phyloP scores from a whole-genome alignment of 257 asterid genomes.

The Solanum chmielewskii region DNA sequence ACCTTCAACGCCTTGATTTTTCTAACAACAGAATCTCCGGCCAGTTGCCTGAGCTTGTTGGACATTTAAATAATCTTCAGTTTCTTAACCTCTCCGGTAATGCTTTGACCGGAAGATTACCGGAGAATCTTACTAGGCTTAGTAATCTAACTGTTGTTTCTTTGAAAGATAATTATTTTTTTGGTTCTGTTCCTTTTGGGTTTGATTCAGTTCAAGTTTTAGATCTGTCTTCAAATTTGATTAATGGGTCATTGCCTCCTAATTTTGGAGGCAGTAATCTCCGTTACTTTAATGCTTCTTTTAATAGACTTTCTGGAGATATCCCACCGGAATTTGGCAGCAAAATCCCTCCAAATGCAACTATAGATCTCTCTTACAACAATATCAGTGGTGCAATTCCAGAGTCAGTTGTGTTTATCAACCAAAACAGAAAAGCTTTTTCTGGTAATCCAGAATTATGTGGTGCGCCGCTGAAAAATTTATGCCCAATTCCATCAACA shows the following conservation, averaged over 20 bases:
- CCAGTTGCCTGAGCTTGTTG: constrained; percentile 41
- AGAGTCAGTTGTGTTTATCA: constrained; percentile 22
- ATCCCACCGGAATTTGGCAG: constrained; percentile 46
- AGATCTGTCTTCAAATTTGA: constrained; percentile 85
- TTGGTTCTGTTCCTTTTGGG: constrained; percentile 49
- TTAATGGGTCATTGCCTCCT: constrained; percentile 59
- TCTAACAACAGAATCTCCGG: constrained; percentile 77
- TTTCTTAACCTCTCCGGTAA: constrained; percentile 71
- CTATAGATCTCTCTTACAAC: constrained; percentile 64
- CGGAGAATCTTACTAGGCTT: constrained; percentile 28
- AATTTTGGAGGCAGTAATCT: constrained; percentile 48
- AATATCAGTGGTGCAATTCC: constrained; percentile 63
- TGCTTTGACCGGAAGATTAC: constrained; percentile 60
- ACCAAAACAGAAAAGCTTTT: constrained; percentile 31
- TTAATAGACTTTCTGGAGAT: constrained; percentile 60
- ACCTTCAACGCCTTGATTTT: constrained; percentile 52
- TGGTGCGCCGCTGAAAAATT: constrained; percentile 41
- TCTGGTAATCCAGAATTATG: constrained; percentile 59
- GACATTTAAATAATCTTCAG: constrained; percentile 29
- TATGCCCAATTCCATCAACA: constrained; percentile 56
- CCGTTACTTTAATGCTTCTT: constrained; percentile 49
- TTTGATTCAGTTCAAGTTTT: constrained; percentile 35
- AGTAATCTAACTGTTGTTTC: constrained; percentile 37
- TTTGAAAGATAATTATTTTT: constrained; percentile 62
- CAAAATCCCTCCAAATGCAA: constrained; percentile 37